phyloP scores from a whole-genome alignment of 768 basidiomycete species.

The Tricholoma furcatifolium region DNA sequence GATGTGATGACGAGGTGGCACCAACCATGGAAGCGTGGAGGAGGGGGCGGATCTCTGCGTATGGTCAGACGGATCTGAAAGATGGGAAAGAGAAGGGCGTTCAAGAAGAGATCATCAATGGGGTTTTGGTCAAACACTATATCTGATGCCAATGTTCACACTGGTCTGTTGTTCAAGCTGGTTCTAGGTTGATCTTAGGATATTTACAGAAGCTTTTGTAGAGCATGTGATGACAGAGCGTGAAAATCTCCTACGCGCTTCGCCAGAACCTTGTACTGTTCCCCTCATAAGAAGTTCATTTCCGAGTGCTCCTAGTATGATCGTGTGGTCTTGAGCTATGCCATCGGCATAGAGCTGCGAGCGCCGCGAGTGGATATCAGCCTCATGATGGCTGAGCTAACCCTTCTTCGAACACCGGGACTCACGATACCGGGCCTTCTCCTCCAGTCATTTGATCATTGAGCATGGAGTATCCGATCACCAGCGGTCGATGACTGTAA shows the following conservation, averaged over 20 bases:
- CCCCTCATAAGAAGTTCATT: background rate
- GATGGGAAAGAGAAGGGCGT: constrained; percentile 30
- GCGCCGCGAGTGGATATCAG: too few species aligned
- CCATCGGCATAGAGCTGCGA: too few species aligned
- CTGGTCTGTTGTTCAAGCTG: background rate
- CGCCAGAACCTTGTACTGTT: background rate
- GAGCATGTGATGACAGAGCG: too few species aligned
- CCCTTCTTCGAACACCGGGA: too few species aligned
- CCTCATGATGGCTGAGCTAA: too few species aligned
- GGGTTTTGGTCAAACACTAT: constrained; percentile 44
- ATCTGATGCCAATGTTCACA: constrained; percentile 28
- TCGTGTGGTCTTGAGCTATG: too few species aligned
- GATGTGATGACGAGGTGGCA: constrained; percentile 32
- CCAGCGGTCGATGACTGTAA: background rate
- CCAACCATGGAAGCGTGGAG: constrained; percentile 40
- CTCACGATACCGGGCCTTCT: background rate
- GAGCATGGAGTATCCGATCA: too few species aligned
- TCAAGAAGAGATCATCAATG: constrained; percentile 44
- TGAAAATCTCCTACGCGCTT: background rate
- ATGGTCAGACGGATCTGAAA: constrained; percentile 35
- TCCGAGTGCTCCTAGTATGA: background rate
- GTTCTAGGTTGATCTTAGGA: background rate
- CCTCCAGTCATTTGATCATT: too few species aligned
- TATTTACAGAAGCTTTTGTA: too few species aligned
- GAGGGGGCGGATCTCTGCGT: constrained; percentile 35